Evolutionary conservation across 805 yeast species (phyloP).

Genomic region (Wickerhamomyces ciferrii): DNA sequence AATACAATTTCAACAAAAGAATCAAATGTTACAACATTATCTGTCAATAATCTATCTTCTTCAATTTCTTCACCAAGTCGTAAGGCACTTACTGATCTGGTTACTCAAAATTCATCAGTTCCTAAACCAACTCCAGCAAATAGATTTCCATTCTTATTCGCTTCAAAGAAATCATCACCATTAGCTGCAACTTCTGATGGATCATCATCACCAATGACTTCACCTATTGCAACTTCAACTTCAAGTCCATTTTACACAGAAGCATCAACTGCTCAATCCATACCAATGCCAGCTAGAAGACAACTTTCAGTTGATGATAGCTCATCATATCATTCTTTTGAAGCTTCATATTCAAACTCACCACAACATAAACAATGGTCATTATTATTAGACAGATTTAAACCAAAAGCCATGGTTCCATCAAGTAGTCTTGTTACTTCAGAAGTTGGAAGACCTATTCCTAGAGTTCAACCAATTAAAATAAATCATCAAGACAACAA

Average conservation of each 20-base stretch:
- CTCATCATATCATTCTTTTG: slow-evolving; percentile 1
- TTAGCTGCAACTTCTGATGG: neutral
- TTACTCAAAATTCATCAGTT: slow-evolving; percentile 2
- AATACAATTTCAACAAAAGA: neutral
- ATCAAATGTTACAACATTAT: slow-evolving; percentile 4
- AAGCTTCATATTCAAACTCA: neutral
- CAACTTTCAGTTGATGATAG: neutral
- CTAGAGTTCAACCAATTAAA: neutral
- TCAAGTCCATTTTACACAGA: neutral
- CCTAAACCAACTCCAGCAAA: neutral
- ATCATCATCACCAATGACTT: neutral
- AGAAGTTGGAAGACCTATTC: slow-evolving; percentile 15
- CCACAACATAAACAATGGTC: slow-evolving; percentile 11
- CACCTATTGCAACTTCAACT: too few species aligned
- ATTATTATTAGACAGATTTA: slow-evolving; percentile 9
- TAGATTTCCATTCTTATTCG: neutral
- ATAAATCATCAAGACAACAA: neutral
- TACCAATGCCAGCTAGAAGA: neutral
- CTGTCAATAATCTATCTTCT: slow-evolving; percentile 1
- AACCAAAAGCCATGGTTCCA: slow-evolving; percentile 6
- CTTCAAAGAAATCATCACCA: neutral
- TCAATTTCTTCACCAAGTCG: neutral
- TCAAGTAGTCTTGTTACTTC: slow-evolving; percentile 12
- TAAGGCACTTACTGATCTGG: slow-evolving; percentile 10
- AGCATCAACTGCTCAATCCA: neutral